These are phyloP conservation scores for Trypanosomatidae sp. DNA, from an alignment of 208 protist genomes.

Conservation along the genomic window DNA sequence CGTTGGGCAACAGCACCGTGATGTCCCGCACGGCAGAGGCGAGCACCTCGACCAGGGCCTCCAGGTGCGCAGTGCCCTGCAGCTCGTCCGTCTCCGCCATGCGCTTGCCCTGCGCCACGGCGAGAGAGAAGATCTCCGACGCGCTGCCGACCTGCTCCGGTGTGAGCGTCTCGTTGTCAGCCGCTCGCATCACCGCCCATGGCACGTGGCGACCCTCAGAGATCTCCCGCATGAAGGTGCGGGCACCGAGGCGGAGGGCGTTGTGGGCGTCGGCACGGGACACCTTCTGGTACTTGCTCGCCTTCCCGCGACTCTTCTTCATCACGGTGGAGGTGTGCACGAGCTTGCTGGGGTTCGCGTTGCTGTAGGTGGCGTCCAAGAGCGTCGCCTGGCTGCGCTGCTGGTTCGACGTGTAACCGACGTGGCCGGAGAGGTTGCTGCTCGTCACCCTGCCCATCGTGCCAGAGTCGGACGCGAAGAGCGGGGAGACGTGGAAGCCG, in stretches of 20 bases:
- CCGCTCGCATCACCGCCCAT: conserved; percentile 83
- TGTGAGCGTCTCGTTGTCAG: conserved; percentile 44
- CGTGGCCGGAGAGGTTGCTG: conserved; percentile 74
- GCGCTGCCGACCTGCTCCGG: conserved; percentile 46
- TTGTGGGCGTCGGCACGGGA: conserved; percentile 61
- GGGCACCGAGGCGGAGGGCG: conserved; percentile 68
- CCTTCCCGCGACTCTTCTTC: conserved; percentile 29
- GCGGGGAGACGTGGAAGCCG: conserved; percentile 82
- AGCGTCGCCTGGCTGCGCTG: conserved; percentile 71
- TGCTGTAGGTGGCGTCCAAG: conserved; percentile 83
- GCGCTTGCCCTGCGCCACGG: conserved; percentile 44
- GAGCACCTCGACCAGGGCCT: conserved; percentile 45
- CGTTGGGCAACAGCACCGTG: conserved; percentile 67
- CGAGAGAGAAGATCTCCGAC: conserved; percentile 60
- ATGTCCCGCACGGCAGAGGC: conserved; percentile 65
- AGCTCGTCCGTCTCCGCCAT: conserved; percentile 29
- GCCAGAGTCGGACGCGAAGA: conserved; percentile 68
- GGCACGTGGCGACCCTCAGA: conserved; percentile 72
- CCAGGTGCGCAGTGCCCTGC: conserved; percentile 43
- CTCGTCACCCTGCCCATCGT: conserved; percentile 78
- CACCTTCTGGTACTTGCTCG: conserved; percentile 41
- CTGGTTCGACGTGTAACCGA: conserved; percentile 76
- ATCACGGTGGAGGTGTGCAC: conserved; percentile 73
- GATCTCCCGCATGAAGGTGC: conserved; percentile 85
- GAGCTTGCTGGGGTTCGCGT: conserved; percentile 81